These are phyloP conservation scores for Larix kaempferi DNA, from an alignment of 75 land plant species.

Conservation along the genomic window DNA sequence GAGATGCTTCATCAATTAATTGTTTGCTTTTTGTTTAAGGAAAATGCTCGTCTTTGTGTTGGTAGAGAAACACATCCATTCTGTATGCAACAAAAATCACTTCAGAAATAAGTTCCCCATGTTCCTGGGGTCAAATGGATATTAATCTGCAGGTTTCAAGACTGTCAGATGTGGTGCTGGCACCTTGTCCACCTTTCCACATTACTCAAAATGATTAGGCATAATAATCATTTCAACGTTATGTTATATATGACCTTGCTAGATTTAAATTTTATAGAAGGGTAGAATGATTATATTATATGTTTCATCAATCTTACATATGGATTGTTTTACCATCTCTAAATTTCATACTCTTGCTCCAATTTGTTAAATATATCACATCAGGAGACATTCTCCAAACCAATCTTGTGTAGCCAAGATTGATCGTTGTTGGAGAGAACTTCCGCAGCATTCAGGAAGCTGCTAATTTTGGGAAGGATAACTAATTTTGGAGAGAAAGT, in stretches of 20 bases:
- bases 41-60: conserved; percentile 57
- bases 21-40: conserved; percentile 27
- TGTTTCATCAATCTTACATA: not conserved
- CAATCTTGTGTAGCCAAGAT: too few species aligned
- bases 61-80: conserved; percentile 77
- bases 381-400: too few species aligned
- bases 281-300: not conserved
- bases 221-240: not conserved
- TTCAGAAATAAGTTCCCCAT: not conserved
- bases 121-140: not conserved
- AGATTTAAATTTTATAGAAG: not conserved
- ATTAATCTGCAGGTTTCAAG: not conserved
- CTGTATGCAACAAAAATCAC: conserved; percentile 19
- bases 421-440: too few species aligned
- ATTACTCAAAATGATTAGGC: conserved; percentile 12
- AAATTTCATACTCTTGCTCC: not conserved
- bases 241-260: not conserved
- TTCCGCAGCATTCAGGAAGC: too few species aligned
- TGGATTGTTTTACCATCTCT: not conserved
- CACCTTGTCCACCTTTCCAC: conserved; percentile 1
- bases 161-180: not conserved
- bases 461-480: too few species aligned
- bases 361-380: too few species aligned
- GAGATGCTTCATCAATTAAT: too few species aligned
- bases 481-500: too few species aligned